Evolutionary conservation across 805 yeast species (phyloP), one percentile per base, ranked within the genome.

Genomic region (Ogataea haglerorum): DNA sequence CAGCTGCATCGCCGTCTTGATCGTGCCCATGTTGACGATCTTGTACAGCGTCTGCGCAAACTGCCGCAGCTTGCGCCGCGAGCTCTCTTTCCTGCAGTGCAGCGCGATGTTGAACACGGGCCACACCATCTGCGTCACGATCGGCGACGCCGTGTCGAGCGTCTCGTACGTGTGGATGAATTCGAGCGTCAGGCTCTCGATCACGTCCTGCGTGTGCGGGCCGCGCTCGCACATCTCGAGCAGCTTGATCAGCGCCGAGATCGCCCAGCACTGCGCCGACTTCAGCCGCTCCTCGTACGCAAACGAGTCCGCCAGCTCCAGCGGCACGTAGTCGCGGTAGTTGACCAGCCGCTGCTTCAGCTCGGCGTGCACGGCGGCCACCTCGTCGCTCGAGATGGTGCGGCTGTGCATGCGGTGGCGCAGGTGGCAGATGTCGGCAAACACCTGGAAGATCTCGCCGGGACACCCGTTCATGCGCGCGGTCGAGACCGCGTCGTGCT

Each of bases 111-210:
- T 72, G 51, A 72, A 75, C 2, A 76, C 63, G 0, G 82, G 82
- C 82, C 82, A 77, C 4, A 77, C 80, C 82, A 77, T 77, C 49
- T 77, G 82, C 4, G 80, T 75, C 5, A 73, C 71, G 14, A 69
- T 57, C 1, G 81, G 78, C 2, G 76, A 67, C 5, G 54, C 52
- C 2, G 71, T 56, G 13, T 72, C 68, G 68, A 77, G 61, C 0
- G 74, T 58, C 1, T 65, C 62, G 48, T 76, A 75, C 8, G 69
- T 67, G 10, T 64, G 59, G 4, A 76, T 68, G 49, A 77, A 77
- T 50, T 77, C 82, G 19, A 57, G 57, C 29, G 53, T 68, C 52
- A 50, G 57, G 27, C 56, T 65, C 51, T 49, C 56, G 12, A 71
- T 64, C 7, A 48, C 42, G 16, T 48, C 55, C 1, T 48, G 39